phyloP scores from a whole-genome alignment of 257 asterid species.

The Forsythia viridissima region DNA sequence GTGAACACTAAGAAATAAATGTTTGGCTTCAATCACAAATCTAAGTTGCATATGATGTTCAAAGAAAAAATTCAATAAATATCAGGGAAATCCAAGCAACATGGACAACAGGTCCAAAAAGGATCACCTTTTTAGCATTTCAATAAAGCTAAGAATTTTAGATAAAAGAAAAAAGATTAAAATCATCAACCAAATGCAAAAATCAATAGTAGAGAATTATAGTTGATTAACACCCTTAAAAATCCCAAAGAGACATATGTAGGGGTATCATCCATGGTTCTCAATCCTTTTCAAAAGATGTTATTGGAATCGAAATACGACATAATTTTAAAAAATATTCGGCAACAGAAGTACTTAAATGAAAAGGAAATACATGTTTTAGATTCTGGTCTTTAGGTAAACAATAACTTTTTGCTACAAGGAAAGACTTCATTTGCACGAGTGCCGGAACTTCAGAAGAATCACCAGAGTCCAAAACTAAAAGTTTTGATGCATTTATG shows the following conservation, averaged over 20 bases:
- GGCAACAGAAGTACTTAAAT: conserved; percentile 23
- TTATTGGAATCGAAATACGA: conserved; percentile 28
- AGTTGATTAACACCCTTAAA: conserved; percentile 12
- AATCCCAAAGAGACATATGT: conserved; percentile 8
- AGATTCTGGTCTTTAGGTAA: conserved; percentile 40
- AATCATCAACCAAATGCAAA: conserved; percentile 11
- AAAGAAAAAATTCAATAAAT: not conserved
- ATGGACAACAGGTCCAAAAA: not conserved
- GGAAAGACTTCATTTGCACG: conserved; percentile 57
- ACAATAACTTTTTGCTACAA: conserved; percentile 35
- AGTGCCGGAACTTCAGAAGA: conserved; percentile 64
- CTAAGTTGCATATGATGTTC: not conserved
- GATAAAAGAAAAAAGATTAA: not conserved
- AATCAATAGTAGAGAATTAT: conserved; percentile 5
- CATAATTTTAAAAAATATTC: conserved; percentile 39
- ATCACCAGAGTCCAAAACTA: conserved; percentile 63
- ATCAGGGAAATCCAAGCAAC: not conserved
- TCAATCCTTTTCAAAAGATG: conserved; percentile 26
- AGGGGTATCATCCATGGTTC: conserved; percentile 25
- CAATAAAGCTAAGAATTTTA: not conserved
- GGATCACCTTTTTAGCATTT: not conserved
- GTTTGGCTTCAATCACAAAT: not conserved
- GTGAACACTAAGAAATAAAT: not conserved
- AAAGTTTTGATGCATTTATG: conserved; percentile 56
- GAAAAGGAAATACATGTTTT: conserved; percentile 37